Base-by-base conservation (phyloP, 495 filamentous ascomycete species). In the Cetradonia linearis region DNA sequence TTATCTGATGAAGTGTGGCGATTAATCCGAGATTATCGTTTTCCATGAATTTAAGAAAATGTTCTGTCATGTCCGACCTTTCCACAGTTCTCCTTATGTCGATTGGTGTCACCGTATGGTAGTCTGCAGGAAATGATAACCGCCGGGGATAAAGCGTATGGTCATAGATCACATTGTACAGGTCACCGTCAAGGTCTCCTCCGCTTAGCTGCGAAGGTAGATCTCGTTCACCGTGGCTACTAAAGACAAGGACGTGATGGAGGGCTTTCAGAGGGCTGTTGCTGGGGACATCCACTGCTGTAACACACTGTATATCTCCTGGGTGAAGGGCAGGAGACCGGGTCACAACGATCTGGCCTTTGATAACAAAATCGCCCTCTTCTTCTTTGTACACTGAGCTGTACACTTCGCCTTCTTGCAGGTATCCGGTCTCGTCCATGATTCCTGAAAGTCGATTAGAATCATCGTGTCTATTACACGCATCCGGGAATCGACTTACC, bases 41-140 rank as follows among this genome's bases (percentile, higher is more conserved):
- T 52, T 83, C 75, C 85, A 93, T 92, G 64, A 92, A 95, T 18
- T 72, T 60, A 95, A 91, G 70, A 92, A 92, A 7, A n/a, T n/a
- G n/a, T n/a, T 85, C 70, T 0, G 81, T 82, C 72, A 93, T 90
- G 60, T 95, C 86, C 3, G 74, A 63, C 3, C 67, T 59, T 20
- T 65, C 62, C 0, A 93, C 82, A 1, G 68, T 54, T 13, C 82
- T 74, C 30, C 75, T 77, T 34, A 92, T 75, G 56, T 83, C 73
- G 1, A 79, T 56, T 0, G 85, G 78, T 0, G 40, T 11, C 0
- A 80, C 72, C 5, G 77, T 74, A 16, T 83, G 78, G 64, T 95
- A 92, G 60, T 86, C 79, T 0, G 89, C 88, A 0, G 89, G 79
- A 5, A 30, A 0, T 27, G 78, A 79, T 3, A 73, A 71, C 16